Evolutionary conservation across 495 filamentous ascomycete species (phyloP).

Genomic region (Trichoderma asperelloides): DNA sequence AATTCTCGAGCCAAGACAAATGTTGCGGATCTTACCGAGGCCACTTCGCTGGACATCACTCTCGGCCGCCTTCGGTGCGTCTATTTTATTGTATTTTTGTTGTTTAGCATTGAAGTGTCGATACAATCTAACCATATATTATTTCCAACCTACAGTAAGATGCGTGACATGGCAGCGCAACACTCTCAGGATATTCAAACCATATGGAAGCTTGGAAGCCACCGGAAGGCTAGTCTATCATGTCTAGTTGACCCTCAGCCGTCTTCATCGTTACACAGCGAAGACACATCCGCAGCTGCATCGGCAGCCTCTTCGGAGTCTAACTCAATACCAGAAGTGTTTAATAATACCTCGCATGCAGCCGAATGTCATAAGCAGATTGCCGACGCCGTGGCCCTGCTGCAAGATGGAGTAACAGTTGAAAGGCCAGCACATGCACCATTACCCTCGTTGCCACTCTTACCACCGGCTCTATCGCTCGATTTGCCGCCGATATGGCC

Average conservation of each 20-base stretch:
- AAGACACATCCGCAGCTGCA: not conserved
- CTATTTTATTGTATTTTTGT: not conserved
- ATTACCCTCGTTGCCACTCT: not conserved
- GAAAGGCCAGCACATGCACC: not conserved
- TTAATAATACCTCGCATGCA: not conserved
- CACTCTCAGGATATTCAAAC: not conserved
- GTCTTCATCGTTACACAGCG: not conserved
- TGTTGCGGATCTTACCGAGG: not conserved
- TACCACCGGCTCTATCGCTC: not conserved
- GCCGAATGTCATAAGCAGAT: not conserved
- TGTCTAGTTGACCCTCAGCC: not conserved
- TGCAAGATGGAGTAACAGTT: not conserved
- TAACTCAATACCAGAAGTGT: not conserved
- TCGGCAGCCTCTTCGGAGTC: not conserved
- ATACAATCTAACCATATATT: not conserved
- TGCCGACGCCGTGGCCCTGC: not conserved
- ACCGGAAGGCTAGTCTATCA: not conserved
- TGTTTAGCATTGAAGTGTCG: not conserved
- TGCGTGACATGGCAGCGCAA: conserved; percentile 53
- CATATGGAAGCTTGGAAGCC: not conserved
- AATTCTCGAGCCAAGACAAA: not conserved
- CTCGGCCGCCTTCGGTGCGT: conserved; percentile 1
- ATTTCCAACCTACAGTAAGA: not conserved
- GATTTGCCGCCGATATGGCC: not conserved
- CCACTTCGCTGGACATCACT: not conserved